Conservation (phyloP, 139 green algal genomes). For the Klebsormidium nitens region DNA sequence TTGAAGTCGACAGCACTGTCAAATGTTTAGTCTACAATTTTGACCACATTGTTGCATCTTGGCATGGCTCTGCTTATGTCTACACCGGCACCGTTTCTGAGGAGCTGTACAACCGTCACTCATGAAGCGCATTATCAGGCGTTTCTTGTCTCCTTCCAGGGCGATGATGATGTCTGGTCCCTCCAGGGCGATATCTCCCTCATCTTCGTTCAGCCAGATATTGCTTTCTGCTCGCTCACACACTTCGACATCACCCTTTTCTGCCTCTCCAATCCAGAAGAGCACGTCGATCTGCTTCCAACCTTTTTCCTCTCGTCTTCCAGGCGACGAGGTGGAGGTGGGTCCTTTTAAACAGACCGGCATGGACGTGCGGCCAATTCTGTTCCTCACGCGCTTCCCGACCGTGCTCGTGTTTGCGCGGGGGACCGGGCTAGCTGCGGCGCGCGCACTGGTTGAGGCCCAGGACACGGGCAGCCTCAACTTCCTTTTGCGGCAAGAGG, state of each 20-base stretch:
- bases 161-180: neutral
- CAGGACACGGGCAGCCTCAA: constrained; percentile 24
- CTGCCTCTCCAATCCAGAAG: neutral
- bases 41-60: no score
- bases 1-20: no score
- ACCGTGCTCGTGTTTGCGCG: constrained; percentile 36
- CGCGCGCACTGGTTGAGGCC: constrained; percentile 36
- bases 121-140: no score
- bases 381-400: constrained; percentile 37
- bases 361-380: constrained; percentile 31
- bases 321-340: constrained; percentile 28
- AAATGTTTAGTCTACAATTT: no score
- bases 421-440: constrained; percentile 24
- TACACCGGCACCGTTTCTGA: no score
- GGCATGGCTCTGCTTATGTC: no score
- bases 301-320: neutral
- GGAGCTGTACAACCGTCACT: no score
- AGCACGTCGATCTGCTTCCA: no score
- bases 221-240: neutral
- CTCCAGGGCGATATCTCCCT: neutral
- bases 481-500: constrained; percentile 32
- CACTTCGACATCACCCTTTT: neutral
- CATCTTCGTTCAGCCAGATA: neutral
- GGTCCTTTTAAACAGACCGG: constrained; percentile 27
- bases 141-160: no score